A percentile compares a stretch with the other conserved stretches of the same genome.
These are phyloP conservation scores for Tetrapyrgos nigripes DNA, from an alignment of 1,284 basidiomycete genomes.

Conservation along the genomic window DNA sequence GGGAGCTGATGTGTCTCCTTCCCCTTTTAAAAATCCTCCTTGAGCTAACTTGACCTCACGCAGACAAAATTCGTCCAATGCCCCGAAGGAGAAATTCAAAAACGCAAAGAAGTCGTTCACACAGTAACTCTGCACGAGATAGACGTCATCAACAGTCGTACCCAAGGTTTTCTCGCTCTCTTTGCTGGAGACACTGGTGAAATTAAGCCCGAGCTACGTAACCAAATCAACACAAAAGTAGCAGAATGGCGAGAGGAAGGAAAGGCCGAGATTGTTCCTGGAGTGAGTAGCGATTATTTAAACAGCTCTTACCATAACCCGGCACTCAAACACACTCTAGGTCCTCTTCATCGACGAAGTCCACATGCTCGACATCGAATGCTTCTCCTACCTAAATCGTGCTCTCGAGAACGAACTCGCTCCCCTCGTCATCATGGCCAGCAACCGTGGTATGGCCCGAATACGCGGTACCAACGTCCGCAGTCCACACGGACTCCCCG, in stretches of 20 bases:
- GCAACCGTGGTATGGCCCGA: slow-evolving; percentile 93
- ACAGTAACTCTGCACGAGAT: slow-evolving; percentile 98
- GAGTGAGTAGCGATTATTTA: slow-evolving; percentile 61
- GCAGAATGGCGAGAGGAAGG: slow-evolving; percentile 99
- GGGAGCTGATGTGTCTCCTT: slow-evolving; percentile 88
- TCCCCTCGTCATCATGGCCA: slow-evolving; percentile 98
- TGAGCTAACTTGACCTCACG: slow-evolving; percentile 3
- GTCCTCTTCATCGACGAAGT: slow-evolving; percentile 95
- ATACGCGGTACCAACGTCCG: slow-evolving; percentile 96
- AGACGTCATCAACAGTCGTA: slow-evolving; percentile 98
- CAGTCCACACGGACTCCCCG: slow-evolving; percentile 94
- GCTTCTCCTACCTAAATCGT: slow-evolving; percentile 98
- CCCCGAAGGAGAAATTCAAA: slow-evolving; percentile 97
- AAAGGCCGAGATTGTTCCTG: slow-evolving; percentile 97
- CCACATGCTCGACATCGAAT: slow-evolving; percentile 99
- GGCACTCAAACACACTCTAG: slow-evolving; percentile 42
- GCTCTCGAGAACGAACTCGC: slow-evolving; percentile 94
- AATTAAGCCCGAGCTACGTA: slow-evolving; percentile 96
- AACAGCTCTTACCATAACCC: slow-evolving; percentile 15
- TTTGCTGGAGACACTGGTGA: slow-evolving; percentile 96
- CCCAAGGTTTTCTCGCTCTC: slow-evolving; percentile 87
- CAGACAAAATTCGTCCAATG: slow-evolving; percentile 98
- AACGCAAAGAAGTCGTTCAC: slow-evolving; percentile 95
- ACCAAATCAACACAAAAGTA: slow-evolving; percentile 97
- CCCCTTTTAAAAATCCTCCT: slow-evolving; percentile 6